Conservation (phyloP, 495 filamentous ascomycete species). For the Xylaria curta region DNA sequence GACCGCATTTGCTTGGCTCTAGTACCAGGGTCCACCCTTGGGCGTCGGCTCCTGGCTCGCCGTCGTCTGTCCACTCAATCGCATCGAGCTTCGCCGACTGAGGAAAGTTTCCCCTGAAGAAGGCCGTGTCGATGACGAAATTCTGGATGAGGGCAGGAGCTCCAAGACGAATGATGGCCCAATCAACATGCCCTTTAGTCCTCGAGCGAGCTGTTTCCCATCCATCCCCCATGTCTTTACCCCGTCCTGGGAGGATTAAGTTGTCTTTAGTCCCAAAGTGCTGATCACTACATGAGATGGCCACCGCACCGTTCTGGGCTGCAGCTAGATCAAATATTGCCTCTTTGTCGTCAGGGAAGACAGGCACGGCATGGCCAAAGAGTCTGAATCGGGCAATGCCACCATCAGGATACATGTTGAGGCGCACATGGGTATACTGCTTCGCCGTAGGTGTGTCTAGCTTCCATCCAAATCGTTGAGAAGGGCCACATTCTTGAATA, state of each 20-base stretch:
- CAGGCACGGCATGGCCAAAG: constrained; percentile 77
- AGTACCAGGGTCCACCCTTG: constrained; percentile 74
- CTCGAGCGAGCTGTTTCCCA: constrained; percentile 91
- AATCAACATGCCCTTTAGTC: constrained; percentile 79
- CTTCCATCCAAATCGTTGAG: constrained; percentile 79
- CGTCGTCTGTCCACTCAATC: constrained; percentile 59
- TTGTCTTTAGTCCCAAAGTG: constrained; percentile 88
- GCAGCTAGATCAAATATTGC: constrained; percentile 82
- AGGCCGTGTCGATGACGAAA: constrained; percentile 84
- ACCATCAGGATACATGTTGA: constrained; percentile 93
- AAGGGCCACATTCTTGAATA: constrained; percentile 74
- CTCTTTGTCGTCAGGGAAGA: constrained; percentile 66
- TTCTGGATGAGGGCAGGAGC: constrained; percentile 71
- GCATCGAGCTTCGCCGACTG: constrained; percentile 75
- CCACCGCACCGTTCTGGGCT: constrained; percentile 80
- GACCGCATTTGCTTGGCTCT: constrained; percentile 68
- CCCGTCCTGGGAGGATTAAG: constrained; percentile 81
- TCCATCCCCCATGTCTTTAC: constrained; percentile 91
- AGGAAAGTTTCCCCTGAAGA: constrained; percentile 91
- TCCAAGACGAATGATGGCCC: constrained; percentile 82
- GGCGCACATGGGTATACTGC: constrained; percentile 81
- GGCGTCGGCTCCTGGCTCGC: constrained; percentile 64
- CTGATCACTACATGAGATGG: constrained; percentile 78
- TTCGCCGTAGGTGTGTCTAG: constrained; percentile 63
- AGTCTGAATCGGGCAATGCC: constrained; percentile 89